Evolutionary conservation across 129 eudicot species (phyloP), one percentile per base, ranked within the genome.

Genomic region (Tagetes patula): DNA sequence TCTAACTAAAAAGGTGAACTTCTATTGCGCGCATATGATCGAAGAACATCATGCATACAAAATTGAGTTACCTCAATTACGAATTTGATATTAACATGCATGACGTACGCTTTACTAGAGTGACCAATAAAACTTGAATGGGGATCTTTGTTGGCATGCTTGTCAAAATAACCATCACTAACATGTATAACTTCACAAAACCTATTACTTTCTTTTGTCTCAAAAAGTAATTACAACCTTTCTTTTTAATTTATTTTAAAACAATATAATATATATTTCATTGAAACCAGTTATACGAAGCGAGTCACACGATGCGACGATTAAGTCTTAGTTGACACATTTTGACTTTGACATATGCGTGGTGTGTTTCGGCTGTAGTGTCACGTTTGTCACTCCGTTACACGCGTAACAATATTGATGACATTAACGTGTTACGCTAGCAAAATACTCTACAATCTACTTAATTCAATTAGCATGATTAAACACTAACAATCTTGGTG

Each of bases 101-200:
- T 34, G 78, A 30, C 27, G 27, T 20, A 20, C 58, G 63, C 63
- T 68, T 76, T 76, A 48, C 43, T 76, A 76, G 58, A 76, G 80
- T 69, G 32, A 55, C 67, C 60, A 11, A 38, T 41, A 46, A 55
- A 65, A 47, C 55, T 54, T 43, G 67, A 67, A 43, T 76, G 52
- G 61, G 52, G 61, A 67, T 67, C 37, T 67, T 76, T 76, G 50
- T 69, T 60, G 41, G 69, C 66, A 68, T 66, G 48, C 68, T 76
- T 76, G 69, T 68, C 81, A 47, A 76, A 45, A 46, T 69, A 58
- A 37, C 53, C 68, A 76, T 68, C 81, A 68, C 56, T 42, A 34
- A 34, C 20, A 75, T 50, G 40, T 40, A 65, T 75, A 52, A 60
- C 63, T 74, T 74, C 47, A 49, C 50, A 47, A 74, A 20, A 37